Evolutionary conservation across 1,284 basidiomycete genomes (phyloP), one percentile per base, ranked within the genome.

Genomic region (Microbotryum silenes-acaulis): DNA sequence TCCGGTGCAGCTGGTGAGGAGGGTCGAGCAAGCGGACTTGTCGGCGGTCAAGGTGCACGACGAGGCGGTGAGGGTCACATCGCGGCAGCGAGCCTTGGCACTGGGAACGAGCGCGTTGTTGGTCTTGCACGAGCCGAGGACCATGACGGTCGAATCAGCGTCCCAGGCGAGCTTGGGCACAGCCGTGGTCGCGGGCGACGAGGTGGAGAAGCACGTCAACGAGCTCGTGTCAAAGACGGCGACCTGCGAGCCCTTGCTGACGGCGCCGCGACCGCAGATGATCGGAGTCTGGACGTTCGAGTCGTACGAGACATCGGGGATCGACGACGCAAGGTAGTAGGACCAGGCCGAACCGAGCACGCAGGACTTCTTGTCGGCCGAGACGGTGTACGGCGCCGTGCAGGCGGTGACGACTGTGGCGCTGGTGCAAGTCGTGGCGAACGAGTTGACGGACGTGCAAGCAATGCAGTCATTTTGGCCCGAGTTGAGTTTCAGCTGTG

Each of bases 321-420:
- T 49, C 20, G n/a, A 49, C n/a, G 48, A 49, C 21, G 48, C 48
- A 20, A 49, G 48, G 48, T 49, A 49, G 20, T 49, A 49, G 48
- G 48, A 49, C 48, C 48, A 49, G 20, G 20, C 25, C 21, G n/a
- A 21, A 27, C 48, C 48, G 48, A 49, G 48, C 10, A 49, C 25
- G 48, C 48, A 49, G 12, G 48, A 49, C 48, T 49, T 49, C 48
- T 49, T 49, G 48, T 49, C 25, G 48, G 48, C 48, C 21, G 48
- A 21, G 21, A 27, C 21, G 48, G 25, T 27, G 48, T 21, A 49
- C 21, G 48, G 48, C 4, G 48, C n/a, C 48, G n/a, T 12, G 48
- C 48, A 49, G 25, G 48, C 25, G 18, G 48, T 49, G 25, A 49
- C 20, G 9, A 21, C 21, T 8, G 48, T 20, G 12, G 48, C 48